phyloP scores from a whole-genome alignment of 768 basidiomycete species.

The Russula sp. region DNA sequence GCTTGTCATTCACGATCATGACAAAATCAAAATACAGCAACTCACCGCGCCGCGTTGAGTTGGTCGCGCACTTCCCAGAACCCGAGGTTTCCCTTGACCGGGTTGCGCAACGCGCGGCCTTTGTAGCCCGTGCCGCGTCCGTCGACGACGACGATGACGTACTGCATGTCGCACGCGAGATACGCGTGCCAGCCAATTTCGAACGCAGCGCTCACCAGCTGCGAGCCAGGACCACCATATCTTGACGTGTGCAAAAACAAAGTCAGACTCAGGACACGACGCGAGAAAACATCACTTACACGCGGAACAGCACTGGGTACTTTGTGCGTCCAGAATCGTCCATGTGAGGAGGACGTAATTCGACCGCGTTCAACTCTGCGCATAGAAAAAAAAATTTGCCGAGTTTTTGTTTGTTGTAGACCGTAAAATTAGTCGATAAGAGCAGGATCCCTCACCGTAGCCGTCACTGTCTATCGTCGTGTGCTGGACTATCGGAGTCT shows the following conservation, averaged over 20 bases:
- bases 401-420: not conserved
- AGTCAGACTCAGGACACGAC: not conserved
- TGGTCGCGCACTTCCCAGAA: conserved; percentile 87
- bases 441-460: conserved; percentile 40
- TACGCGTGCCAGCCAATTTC: conserved; percentile 81
- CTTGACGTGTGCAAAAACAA: conserved; percentile 31
- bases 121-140: conserved; percentile 92
- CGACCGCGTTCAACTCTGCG: conserved; percentile 81
- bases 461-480: conserved; percentile 75
- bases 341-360: conserved; percentile 87
- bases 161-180: conserved; percentile 71
- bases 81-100: conserved; percentile 84
- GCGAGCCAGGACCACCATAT: conserved; percentile 88
- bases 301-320: conserved; percentile 88
- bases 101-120: conserved; percentile 76
- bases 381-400: conserved; percentile 3
- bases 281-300: conserved; percentile 36
- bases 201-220: conserved; percentile 63
- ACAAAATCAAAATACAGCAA: conserved; percentile 7
- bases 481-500: conserved; percentile 59
- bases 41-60: conserved; percentile 77
- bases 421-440: not conserved
- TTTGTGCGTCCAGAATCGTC: conserved; percentile 93
- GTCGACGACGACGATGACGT: conserved; percentile 84
- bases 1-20: not conserved